Evolutionary conservation across 176 grass and related monocot species (phyloP), one percentile per base, ranked within the genome.

Genomic region (Lolium rigidum): DNA sequence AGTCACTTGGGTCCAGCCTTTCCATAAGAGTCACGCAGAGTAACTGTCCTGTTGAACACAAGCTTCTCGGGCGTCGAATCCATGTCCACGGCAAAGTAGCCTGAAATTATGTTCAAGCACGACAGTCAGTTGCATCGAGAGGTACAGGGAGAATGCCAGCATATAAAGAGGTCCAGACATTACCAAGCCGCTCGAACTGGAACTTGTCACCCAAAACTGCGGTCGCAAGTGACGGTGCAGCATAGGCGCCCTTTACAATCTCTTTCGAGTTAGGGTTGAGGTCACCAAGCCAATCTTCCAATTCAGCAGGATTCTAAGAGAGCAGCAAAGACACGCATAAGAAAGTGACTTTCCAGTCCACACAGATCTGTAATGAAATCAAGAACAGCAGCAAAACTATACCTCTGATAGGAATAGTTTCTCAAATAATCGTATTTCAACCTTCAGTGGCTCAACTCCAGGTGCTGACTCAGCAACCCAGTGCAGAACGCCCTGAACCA

Each of bases 171-270:
- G 80, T 58, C 65, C 21, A 31, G 72, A 88, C 51, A 80, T 82
- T 93, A 99, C 97, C 97, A 41, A 99, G 90, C 14, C 97, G 90
- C 88, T 99, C 97, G 31, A 99, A 99, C 81, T 99, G 97, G 82
- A 96, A 99, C 58, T 91, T 96, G 67, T 96, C 92, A 18, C 92
- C 94, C n/a, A 86, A 28, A 15, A 94, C 85, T 3, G 94, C 92
- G 1, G 70, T 87, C 1, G 88, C 84, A 41, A 99, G 86, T 24
- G 87, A 91, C 0, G 97, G 88, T 52, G 92, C 76, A 12, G 92
- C 97, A 81, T 91, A 99, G 14, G 92, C 94, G 4, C 66, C 97
- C 48, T 91, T 88, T 22, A 99, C 91, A 39, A 99, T 86, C 87
- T 99, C 94, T 83, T 99, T 99, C 0, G 97, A 99, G 80, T 87